Evolutionary conservation across 164 flowering plant genomes (phyloP).

Genomic region (Vitis rotundifolia): DNA sequence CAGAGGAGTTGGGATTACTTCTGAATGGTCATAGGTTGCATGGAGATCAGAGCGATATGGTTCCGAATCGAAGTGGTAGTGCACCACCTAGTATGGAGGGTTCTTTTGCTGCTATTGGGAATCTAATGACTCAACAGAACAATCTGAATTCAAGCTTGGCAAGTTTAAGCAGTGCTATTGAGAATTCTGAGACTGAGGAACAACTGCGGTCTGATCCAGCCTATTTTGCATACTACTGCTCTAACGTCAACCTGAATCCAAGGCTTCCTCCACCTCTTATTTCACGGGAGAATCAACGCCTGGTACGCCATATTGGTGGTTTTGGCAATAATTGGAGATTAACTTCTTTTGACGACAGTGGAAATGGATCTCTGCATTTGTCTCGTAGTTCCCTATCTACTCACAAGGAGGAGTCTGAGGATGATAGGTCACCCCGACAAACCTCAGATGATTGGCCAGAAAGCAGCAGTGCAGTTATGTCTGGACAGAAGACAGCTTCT

Average conservation of each 20-base stretch:
- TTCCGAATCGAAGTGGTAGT: slow-evolving; percentile 85
- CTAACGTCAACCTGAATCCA: slow-evolving; percentile 75
- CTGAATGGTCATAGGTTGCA: slow-evolving; percentile 42
- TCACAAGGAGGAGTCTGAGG: slow-evolving; percentile 83
- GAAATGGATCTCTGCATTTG: slow-evolving; percentile 32
- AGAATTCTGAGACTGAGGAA: slow-evolving; percentile 55
- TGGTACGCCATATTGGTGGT: slow-evolving; percentile 57
- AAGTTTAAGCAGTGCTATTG: slow-evolving; percentile 25
- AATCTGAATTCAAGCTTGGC: slow-evolving; percentile 30
- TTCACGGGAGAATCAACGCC: slow-evolving; percentile 57
- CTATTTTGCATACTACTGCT: slow-evolving; percentile 54
- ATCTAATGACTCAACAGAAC: slow-evolving; percentile 46
- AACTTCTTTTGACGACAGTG: slow-evolving; percentile 50
- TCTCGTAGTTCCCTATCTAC: slow-evolving; percentile 57
- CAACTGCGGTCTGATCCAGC: slow-evolving; percentile 71
- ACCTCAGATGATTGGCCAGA: slow-evolving; percentile 39
- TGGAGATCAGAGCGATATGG: slow-evolving; percentile 36
- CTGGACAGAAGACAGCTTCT: slow-evolving; percentile 27
- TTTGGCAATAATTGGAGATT: slow-evolving; percentile 47
- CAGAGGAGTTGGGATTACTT: slow-evolving; percentile 64
- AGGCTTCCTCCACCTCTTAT: slow-evolving; percentile 77
- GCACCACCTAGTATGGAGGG: slow-evolving; percentile 98
- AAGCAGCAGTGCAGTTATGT: slow-evolving; percentile 14
- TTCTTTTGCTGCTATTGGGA: slow-evolving; percentile 63
- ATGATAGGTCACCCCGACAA: slow-evolving; percentile 51